Conservation (phyloP, 305 asterid genomes). For the Solanum hybrid region DNA sequence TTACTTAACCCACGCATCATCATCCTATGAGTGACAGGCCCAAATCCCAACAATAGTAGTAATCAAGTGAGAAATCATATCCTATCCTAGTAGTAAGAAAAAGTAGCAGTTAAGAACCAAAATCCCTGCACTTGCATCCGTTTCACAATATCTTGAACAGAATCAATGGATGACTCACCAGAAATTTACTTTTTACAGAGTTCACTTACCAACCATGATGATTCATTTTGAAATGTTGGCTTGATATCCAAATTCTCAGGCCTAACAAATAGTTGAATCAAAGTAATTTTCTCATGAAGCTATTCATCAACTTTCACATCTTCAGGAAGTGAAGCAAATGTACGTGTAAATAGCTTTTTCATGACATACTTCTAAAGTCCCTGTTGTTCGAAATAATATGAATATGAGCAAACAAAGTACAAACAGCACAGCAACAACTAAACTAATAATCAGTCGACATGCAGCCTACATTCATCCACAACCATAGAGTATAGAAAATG, state of each 20-base stretch:
- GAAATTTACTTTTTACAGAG: not conserved
- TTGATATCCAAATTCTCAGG: conserved; percentile 93
- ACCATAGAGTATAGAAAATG: not conserved
- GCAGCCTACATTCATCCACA: not conserved
- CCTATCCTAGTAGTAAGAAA: not conserved
- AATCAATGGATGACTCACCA: not conserved
- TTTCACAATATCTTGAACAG: not conserved
- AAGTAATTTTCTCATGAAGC: conserved; percentile 72
- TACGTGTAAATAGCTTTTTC: conserved; percentile 71
- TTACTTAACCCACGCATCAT: not conserved
- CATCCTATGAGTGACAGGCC: not conserved
- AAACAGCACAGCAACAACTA: not conserved
- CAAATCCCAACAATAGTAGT: not conserved
- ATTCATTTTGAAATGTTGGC: conserved; percentile 71
- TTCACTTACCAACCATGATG: conserved; percentile 87
- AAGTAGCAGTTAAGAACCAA: not conserved
- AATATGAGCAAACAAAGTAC: not conserved
- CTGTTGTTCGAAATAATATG: conserved; percentile 36
- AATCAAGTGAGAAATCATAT: not conserved
- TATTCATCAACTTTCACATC: conserved; percentile 76
- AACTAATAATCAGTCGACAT: not conserved
- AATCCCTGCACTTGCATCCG: not conserved
- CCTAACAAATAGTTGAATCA: conserved; percentile 77
- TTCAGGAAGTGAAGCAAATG: conserved; percentile 81
- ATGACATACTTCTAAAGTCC: conserved; percentile 91